Base-by-base conservation (phyloP, 306 rosid genomes). In the Echinosophora koreensis region DNA sequence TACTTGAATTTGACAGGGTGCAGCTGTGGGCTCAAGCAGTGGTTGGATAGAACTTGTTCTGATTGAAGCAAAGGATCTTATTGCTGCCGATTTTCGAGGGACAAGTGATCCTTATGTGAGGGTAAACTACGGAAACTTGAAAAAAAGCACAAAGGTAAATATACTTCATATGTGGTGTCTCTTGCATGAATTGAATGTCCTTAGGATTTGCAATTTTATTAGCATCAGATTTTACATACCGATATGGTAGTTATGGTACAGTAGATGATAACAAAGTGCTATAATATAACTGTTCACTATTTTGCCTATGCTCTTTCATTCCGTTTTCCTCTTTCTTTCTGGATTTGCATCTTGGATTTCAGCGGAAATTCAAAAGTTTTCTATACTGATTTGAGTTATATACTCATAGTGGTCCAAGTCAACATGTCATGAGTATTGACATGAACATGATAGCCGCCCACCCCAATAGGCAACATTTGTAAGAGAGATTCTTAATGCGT, bases 61-160 rank as follows among this genome's bases (percentile, higher is more conserved):
- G 77, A 77, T 88, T 47, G 92, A 83, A 83, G 94, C 84, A 7
- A 91, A 50, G 79, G 97, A 91, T 75, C 93, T 91, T 63, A 14
- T 89, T 74, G 97, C 88, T 14, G 92, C 94, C 17, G 97, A 91
- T 86, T 73, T 91, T 66, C 80, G 97, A 80, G 92, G 94, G 71
- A 89, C 94, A 37, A 91, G 97, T 66, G 97, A 91, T 77, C 97
- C 97, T 0, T 91, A 79, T 28, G 97, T 91, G 65, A 84, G 89
- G 80, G 92, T 88, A 14, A 86, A 89, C 6, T 91, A 91, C 35
- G 97, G 97, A 77, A 82, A 65, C 74, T 71, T 84, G 81, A 89
- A 88, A 90, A 89, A 62, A 81, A 84, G 83, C 76, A 87, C 94
- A 22, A 91, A 91, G 97, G 97, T 91, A 66, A 67, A 54, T 61